Conservation (phyloP, 2,329 filamentous ascomycete species). For the Hymenoscyphus scutula region DNA sequence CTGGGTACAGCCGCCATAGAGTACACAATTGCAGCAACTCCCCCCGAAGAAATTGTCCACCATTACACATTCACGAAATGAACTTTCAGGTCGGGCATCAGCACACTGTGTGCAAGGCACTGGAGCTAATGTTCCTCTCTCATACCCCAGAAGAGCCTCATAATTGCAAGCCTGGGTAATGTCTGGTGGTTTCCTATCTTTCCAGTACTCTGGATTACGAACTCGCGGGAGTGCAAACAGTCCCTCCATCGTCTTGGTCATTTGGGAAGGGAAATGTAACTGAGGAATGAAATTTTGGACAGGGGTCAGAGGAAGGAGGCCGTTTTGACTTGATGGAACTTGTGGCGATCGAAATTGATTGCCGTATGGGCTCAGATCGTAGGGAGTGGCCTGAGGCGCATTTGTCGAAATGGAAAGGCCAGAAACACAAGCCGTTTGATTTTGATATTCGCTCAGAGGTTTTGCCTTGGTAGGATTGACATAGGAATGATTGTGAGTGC, state of each 20-base stretch:
- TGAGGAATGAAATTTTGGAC: background rate
- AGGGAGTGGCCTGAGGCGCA: background rate
- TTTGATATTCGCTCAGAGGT: background rate
- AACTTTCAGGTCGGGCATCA: background rate
- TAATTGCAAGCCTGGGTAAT: background rate
- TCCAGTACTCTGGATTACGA: background rate
- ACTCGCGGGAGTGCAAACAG: background rate
- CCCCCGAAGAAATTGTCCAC: background rate
- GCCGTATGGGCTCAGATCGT: background rate
- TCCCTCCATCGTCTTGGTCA: slow-evolving; percentile 1
- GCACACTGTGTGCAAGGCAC: background rate
- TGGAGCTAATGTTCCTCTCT: background rate
- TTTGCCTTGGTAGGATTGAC: background rate
- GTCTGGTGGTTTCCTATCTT: background rate
- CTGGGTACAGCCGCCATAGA: background rate
- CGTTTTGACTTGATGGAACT: background rate
- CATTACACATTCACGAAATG: background rate
- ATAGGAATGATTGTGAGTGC: background rate
- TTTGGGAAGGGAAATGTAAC: background rate
- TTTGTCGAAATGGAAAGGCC: background rate
- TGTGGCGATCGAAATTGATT: background rate
- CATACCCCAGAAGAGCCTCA: background rate
- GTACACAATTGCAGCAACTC: background rate
- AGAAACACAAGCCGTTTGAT: no score
- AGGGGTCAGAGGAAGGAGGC: background rate